phyloP scores from a whole-genome alignment of 306 rosid genomes.

The Carpinus fangiana region DNA sequence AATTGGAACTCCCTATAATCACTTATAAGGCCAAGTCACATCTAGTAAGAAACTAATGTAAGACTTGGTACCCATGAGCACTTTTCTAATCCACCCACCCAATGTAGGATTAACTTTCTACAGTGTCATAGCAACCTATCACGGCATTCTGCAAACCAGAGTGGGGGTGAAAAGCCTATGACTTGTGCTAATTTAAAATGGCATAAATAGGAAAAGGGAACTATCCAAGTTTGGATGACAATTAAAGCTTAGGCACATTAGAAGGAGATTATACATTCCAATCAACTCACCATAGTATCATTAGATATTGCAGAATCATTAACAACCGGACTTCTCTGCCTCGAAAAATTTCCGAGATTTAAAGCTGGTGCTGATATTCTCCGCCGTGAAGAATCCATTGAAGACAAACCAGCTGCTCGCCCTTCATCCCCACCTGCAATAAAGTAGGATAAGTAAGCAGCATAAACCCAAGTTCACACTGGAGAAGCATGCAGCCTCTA shows the following conservation, averaged over 20 bases:
- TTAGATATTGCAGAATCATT: slow-evolving; percentile 36
- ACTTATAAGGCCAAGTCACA: too few species aligned
- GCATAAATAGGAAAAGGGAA: neutral
- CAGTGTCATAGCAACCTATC: neutral
- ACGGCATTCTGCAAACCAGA: neutral
- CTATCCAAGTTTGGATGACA: neutral
- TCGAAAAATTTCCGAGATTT: slow-evolving; percentile 52
- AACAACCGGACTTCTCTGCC: slow-evolving; percentile 44
- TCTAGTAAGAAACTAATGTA: too few species aligned
- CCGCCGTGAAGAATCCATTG: slow-evolving; percentile 72
- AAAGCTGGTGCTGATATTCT: slow-evolving; percentile 68
- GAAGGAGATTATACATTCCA: slow-evolving; percentile 1
- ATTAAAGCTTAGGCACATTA: neutral
- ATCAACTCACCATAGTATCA: slow-evolving; percentile 44
- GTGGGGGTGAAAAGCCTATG: neutral
- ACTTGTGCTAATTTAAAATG: neutral
- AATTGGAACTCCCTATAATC: too few species aligned
- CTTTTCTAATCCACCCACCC: too few species aligned
- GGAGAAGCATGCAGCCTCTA: slow-evolving; percentile 3
- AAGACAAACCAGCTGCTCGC: slow-evolving; percentile 62
- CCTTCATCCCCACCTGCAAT: slow-evolving; percentile 71
- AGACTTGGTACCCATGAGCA: too few species aligned
- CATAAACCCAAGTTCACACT: neutral
- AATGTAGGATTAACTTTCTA: too few species aligned
- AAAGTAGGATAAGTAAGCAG: slow-evolving; percentile 18